These are phyloP conservation scores for Tuber microsphaerosporum DNA, from an alignment of 495 filamentous ascomycete species.

Conservation along the genomic window DNA sequence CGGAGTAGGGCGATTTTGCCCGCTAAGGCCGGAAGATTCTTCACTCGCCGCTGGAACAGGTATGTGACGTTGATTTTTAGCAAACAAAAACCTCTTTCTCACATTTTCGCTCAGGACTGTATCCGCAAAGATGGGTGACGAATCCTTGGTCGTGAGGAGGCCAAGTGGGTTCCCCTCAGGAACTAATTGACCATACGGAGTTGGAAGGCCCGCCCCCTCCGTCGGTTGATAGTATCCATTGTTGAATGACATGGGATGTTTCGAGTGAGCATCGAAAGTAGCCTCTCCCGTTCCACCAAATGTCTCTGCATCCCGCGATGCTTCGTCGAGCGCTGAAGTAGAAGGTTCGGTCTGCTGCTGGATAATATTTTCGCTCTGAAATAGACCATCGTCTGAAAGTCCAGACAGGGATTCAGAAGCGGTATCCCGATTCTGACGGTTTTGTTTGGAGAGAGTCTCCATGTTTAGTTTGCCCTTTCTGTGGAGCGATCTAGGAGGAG, in stretches of 20 bases:
- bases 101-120: neutral
- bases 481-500: neutral
- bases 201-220: neutral
- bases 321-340: neutral
- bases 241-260: neutral
- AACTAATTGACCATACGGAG: neutral
- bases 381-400: fast-evolving
- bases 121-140: neutral
- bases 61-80: neutral
- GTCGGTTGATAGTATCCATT: neutral
- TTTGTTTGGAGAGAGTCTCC: neutral
- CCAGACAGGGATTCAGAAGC: neutral
- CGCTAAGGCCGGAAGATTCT: neutral
- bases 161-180: neutral
- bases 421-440: neutral
- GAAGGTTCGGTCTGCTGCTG: neutral
- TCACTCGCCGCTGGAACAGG: neutral
- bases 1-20: neutral
- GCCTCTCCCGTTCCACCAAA: neutral
- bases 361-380: neutral
- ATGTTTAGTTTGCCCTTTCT: neutral
- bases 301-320: neutral
- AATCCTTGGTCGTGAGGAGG: neutral
- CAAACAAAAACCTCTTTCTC: neutral
- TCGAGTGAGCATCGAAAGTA: neutral